A percentile compares a stretch with the other conserved stretches of the same genome.
Evolutionary conservation across 208 protist species (phyloP).

Genomic region (Crithidia thermophila): DNA sequence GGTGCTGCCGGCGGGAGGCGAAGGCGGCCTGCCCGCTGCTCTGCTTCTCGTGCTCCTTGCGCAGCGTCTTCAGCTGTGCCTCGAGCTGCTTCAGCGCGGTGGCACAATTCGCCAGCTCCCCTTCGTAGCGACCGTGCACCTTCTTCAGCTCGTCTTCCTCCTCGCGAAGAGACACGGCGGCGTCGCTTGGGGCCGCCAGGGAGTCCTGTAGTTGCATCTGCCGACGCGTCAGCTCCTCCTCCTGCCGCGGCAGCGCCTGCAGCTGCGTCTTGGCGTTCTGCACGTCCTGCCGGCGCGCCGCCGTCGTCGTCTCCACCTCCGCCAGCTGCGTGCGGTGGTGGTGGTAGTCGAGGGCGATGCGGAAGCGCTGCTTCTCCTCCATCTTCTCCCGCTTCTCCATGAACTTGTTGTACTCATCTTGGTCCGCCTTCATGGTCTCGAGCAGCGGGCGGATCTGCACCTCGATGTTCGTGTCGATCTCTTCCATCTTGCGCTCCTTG

Average conservation of each 20-base stretch:
- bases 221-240: slow-evolving; percentile 59
- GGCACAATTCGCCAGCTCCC: slow-evolving; percentile 39
- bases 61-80: slow-evolving; percentile 39
- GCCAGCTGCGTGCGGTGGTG: slow-evolving; percentile 39
- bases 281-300: slow-evolving; percentile 16
- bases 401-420: slow-evolving; percentile 84
- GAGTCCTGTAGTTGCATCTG: slow-evolving; percentile 61
- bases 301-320: slow-evolving; percentile 17
- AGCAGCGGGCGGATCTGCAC: slow-evolving; percentile 89
- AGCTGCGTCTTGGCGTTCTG: slow-evolving; percentile 59
- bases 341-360: slow-evolving; percentile 77
- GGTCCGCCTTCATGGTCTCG: slow-evolving; percentile 84
- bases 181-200: slow-evolving; percentile 55
- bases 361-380: slow-evolving; percentile 73
- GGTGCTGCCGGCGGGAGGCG: slow-evolving; percentile 36
- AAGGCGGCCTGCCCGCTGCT: slow-evolving; percentile 48
- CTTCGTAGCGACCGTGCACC: slow-evolving; percentile 50
- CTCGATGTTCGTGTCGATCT: slow-evolving; percentile 95
- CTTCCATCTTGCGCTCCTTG: slow-evolving; percentile 99
- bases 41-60: slow-evolving; percentile 60
- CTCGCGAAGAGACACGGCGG: slow-evolving; percentile 59
- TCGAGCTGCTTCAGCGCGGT: slow-evolving; percentile 61
- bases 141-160: slow-evolving; percentile 69
- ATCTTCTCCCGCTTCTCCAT: slow-evolving; percentile 67
- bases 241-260: slow-evolving; percentile 42